Conservation (phyloP, 345 rosid species). For the Streptanthus diversifolius region DNA sequence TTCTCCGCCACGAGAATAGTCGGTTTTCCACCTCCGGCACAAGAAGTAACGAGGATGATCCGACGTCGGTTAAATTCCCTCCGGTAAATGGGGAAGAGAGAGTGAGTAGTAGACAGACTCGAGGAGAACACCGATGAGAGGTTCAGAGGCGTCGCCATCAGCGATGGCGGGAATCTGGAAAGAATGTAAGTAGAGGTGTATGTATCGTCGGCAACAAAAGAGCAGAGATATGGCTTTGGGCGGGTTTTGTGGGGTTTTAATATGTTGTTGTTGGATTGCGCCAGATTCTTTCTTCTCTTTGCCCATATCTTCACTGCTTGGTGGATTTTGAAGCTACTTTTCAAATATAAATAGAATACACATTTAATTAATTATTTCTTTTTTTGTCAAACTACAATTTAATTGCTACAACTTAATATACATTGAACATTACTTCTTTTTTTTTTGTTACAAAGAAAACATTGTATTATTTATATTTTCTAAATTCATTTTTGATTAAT, state of each 20-base stretch:
- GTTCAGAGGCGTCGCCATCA: slow-evolving; percentile 30
- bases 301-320: slow-evolving; percentile 16
- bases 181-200: slow-evolving; percentile 30
- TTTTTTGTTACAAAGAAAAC: too few species aligned
- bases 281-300: background rate
- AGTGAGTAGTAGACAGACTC: slow-evolving; percentile 29
- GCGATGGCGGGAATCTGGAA: background rate
- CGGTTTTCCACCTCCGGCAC: slow-evolving; percentile 42
- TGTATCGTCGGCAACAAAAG: slow-evolving; percentile 19
- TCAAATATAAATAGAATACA: too few species aligned
- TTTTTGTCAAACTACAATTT: background rate
- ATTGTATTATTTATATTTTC: too few species aligned
- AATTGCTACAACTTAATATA: background rate
- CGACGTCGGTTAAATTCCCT: background rate
- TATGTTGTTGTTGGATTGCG: slow-evolving; percentile 6
- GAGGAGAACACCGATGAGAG: slow-evolving; percentile 40
- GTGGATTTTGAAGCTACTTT: background rate
- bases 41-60: slow-evolving; percentile 31
- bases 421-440: too few species aligned
- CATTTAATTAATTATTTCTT: too few species aligned
- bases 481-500: too few species aligned
- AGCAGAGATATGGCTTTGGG: slow-evolving; percentile 5
- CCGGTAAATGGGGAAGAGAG: slow-evolving; percentile 27
- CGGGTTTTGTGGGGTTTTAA: slow-evolving; percentile 31
- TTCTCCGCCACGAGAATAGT: slow-evolving; percentile 53